Percentiles rank a stretch among this genome's conserved stretches.
These are phyloP conservation scores for Dipteronia dyeriana DNA, from an alignment of 345 rosid genomes.

Conservation along the genomic window DNA sequence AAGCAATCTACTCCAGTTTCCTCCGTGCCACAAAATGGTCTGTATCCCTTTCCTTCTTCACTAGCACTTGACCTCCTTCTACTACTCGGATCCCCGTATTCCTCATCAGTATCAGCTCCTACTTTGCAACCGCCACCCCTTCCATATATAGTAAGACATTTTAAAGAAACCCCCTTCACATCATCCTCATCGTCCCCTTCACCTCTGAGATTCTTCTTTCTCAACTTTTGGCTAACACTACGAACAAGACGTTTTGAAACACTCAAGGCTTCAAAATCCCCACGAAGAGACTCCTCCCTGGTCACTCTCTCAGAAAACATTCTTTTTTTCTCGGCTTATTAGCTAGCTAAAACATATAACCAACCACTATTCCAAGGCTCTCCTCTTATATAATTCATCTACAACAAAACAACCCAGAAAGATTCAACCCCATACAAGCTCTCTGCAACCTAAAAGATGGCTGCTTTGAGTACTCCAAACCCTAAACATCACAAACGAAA, in stretches of 20 bases:
- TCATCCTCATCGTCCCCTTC: constrained; percentile 60
- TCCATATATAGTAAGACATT: constrained; percentile 70
- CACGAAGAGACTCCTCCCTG: constrained; percentile 57
- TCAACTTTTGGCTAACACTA: constrained; percentile 75
- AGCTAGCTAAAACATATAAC: constrained; percentile 18
- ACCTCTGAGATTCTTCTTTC: constrained; percentile 50
- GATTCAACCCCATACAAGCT: neutral
- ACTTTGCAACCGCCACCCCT: constrained; percentile 95
- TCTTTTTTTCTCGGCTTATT: constrained; percentile 18
- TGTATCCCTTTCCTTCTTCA: constrained; percentile 68
- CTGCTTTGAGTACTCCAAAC: neutral
- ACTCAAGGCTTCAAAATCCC: constrained; percentile 67
- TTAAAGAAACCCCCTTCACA: constrained; percentile 55
- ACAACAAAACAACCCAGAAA: constrained; percentile 12
- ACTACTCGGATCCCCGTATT: constrained; percentile 67
- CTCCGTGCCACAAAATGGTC: constrained; percentile 62
- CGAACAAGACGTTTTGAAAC: constrained; percentile 75
- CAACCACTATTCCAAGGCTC: constrained; percentile 12
- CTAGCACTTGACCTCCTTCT: constrained; percentile 84
- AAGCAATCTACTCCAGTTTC: constrained; percentile 84
- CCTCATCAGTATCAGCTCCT: constrained; percentile 83
- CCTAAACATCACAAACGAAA: neutral
- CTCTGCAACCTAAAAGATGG: neutral
- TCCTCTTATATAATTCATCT: constrained; percentile 12
- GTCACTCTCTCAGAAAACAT: constrained; percentile 52